Conservation (phyloP, 192 early-diverging fungal genomes). For the Podila horticola region DNA sequence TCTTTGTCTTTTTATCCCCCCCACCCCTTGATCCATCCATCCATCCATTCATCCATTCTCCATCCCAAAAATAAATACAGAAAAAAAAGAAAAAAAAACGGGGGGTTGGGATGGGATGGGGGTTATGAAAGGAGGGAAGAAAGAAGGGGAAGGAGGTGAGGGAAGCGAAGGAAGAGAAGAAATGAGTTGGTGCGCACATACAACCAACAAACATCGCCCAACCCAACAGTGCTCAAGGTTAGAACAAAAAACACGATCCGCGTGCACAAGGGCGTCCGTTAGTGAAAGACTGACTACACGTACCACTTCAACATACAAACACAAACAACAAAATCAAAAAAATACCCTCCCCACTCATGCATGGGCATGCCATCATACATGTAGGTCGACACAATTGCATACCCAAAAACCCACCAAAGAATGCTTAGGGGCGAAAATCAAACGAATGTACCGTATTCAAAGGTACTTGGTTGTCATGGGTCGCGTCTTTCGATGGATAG, state of each 20-base stretch:
- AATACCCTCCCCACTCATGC: too few species aligned
- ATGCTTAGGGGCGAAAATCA: too few species aligned
- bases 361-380: too few species aligned
- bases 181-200: not conserved
- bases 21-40: not conserved
- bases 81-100: not conserved
- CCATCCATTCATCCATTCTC: not conserved
- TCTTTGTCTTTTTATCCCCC: not conserved
- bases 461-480: too few species aligned
- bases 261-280: not conserved
- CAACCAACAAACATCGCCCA: not conserved
- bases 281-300: not conserved
- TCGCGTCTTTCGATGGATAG: too few species aligned
- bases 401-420: too few species aligned
- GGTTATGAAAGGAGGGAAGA: not conserved
- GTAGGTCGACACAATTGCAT: too few species aligned
- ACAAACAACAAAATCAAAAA: too few species aligned
- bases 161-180: not conserved
- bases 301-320: not conserved
- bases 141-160: not conserved
- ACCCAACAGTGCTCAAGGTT: not conserved
- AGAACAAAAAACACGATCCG: not conserved
- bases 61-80: conserved; percentile 3
- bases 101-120: not conserved
- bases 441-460: too few species aligned